Evolutionary conservation across 2,329 filamentous ascomycete species (phyloP).

Genomic region (Fusarium sterilihyphosum): DNA sequence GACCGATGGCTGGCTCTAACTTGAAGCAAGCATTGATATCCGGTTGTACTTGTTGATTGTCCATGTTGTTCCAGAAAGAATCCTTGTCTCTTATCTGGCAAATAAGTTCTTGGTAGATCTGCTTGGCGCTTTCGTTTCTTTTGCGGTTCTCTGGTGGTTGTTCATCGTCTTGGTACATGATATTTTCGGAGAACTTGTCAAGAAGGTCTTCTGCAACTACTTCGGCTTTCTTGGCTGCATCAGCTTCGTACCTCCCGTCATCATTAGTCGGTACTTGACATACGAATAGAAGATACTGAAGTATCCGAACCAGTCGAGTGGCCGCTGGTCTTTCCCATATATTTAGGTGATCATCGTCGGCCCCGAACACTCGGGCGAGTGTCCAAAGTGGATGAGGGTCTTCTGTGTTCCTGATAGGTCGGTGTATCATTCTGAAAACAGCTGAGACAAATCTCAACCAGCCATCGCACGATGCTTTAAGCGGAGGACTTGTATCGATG

Average conservation of each 20-base stretch:
- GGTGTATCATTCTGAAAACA: neutral
- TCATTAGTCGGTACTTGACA: neutral
- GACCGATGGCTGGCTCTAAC: neutral
- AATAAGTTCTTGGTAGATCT: neutral
- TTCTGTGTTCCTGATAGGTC: fast-evolving
- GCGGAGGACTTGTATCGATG: neutral
- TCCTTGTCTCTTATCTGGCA: neutral
- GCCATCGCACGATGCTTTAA: neutral
- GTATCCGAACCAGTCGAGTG: neutral
- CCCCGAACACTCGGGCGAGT: neutral
- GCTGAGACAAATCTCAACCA: neutral
- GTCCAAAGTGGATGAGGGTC: neutral
- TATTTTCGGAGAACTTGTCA: neutral
- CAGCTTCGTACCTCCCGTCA: fast-evolving
- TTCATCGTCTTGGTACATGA: neutral
- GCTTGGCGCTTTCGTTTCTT: fast-evolving
- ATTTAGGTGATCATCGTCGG: neutral
- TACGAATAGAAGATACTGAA: neutral
- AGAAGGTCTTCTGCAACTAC: neutral
- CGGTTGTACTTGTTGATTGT: fast-evolving
- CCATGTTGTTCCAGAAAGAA: fast-evolving
- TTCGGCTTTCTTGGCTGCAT: neutral
- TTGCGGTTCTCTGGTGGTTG: fast-evolving
- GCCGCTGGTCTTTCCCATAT: neutral
- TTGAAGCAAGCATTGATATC: neutral